These are phyloP conservation scores for Trichosporon sp. DNA, from an alignment of 1,284 basidiomycete species.

Conservation along the genomic window DNA sequence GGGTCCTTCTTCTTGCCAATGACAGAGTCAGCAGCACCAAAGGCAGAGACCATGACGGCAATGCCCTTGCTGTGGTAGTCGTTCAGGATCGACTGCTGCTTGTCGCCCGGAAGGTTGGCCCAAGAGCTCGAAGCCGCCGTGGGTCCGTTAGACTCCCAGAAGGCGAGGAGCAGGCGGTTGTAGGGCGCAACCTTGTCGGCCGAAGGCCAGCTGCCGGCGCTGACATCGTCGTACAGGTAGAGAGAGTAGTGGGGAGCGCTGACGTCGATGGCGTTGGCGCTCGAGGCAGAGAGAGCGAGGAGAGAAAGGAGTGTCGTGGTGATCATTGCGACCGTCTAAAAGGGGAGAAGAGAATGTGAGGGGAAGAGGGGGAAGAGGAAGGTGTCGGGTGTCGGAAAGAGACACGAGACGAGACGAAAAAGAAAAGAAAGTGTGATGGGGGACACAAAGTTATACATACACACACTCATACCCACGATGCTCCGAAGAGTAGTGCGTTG, in stretches of 20 bases:
- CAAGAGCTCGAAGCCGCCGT: conserved; percentile 24
- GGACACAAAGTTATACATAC: neutral
- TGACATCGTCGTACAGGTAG: conserved; percentile 41
- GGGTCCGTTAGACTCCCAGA: conserved; percentile 48
- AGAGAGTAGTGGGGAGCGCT: conserved; percentile 42
- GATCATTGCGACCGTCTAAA: neutral
- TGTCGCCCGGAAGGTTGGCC: conserved; percentile 27
- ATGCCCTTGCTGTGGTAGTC: conserved; percentile 50
- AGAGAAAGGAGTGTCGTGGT: conserved; percentile 15
- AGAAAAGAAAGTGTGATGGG: neutral
- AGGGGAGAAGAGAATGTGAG: neutral
- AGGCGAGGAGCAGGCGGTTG: conserved; percentile 51
- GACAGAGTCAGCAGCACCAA: conserved; percentile 44
- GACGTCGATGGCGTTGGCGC: conserved; percentile 15
- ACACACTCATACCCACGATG: too few species aligned
- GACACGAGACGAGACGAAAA: neutral
- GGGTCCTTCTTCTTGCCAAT: conserved; percentile 45
- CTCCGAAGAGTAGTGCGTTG: too few species aligned
- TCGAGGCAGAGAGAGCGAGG: conserved; percentile 7
- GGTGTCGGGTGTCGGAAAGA: too few species aligned
- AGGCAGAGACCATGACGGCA: conserved; percentile 49
- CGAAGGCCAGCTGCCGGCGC: conserved; percentile 24
- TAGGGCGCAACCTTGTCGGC: conserved; percentile 21
- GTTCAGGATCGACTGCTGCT: conserved; percentile 35
- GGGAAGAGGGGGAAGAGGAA: too few species aligned